These are phyloP conservation scores for Yueomyces sinensis DNA, from an alignment of 805 yeast species.

Conservation along the genomic window DNA sequence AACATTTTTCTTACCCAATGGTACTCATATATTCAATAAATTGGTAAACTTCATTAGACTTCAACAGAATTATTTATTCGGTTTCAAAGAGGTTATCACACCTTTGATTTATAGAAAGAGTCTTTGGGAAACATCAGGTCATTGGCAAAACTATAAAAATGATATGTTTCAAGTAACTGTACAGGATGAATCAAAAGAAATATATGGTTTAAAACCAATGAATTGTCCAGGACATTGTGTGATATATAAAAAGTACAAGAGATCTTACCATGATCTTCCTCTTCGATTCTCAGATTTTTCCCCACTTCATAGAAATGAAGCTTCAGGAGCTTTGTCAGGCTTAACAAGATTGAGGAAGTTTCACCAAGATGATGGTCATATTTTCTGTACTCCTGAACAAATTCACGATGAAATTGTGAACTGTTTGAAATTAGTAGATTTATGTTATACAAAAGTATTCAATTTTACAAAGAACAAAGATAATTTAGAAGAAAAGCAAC, in stretches of 20 bases:
- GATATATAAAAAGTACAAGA: constrained; percentile 81
- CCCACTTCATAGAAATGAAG: constrained; percentile 93
- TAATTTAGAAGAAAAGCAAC: constrained; percentile 13
- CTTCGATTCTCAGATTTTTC: constrained; percentile 99
- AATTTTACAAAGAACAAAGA: constrained; percentile 11
- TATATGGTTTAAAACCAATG: constrained; percentile 86
- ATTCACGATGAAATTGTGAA: constrained; percentile 74
- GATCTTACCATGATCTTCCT: constrained; percentile 94
- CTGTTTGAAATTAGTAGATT: constrained; percentile 60
- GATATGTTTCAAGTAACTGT: constrained; percentile 89
- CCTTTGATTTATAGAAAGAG: constrained; percentile 76
- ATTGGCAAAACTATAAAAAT: constrained; percentile 87
- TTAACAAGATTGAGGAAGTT: constrained; percentile 96
- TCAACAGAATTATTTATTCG: constrained; percentile 57
- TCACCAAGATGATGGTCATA: constrained; percentile 99
- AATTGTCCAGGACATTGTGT: constrained; percentile 89
- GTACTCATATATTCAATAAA: constrained; percentile 74
- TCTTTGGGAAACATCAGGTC: constrained; percentile 87
- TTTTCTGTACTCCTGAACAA: constrained; percentile 89
- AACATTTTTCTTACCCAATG: constrained; percentile 84
- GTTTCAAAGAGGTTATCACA: constrained; percentile 84
- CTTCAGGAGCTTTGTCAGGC: constrained; percentile 87
- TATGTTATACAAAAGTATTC: constrained; percentile 56
- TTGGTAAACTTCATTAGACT: constrained; percentile 70
- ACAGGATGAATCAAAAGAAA: constrained; percentile 26